phyloP scores from a whole-genome alignment of 257 asterid genomes.

The Solanum paucissectum region DNA sequence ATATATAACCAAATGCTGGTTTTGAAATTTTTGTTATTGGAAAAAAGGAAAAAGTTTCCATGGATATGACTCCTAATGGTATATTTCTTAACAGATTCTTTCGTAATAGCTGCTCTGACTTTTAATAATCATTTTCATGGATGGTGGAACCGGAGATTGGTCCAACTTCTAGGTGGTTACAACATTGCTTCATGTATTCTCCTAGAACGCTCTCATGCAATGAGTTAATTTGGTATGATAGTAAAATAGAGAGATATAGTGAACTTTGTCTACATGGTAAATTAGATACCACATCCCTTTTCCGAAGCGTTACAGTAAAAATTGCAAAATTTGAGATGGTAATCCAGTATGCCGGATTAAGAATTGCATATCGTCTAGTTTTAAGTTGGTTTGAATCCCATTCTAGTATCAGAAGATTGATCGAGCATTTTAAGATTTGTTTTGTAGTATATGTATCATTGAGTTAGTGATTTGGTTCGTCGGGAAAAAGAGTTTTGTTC shows the following conservation, averaged over 20 bases:
- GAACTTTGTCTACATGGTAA: not conserved
- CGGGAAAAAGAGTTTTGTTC: not conserved
- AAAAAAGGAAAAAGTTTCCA: not conserved
- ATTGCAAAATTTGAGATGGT: not conserved
- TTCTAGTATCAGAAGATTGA: not conserved
- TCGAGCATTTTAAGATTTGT: not conserved
- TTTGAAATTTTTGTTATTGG: not conserved
- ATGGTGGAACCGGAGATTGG: not conserved
- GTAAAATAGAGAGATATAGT: not conserved
- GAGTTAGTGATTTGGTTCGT: not conserved
- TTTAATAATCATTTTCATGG: not conserved
- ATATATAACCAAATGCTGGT: not conserved
- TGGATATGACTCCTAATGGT: not conserved
- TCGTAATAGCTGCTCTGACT: not conserved
- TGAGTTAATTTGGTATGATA: not conserved
- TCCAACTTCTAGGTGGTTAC: not conserved
- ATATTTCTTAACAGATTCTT: not conserved
- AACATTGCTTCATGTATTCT: not conserved
- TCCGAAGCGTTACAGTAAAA: not conserved
- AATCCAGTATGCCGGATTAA: not conserved
- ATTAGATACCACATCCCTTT: not conserved
- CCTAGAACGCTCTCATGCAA: not conserved
- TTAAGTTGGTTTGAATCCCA: not conserved
- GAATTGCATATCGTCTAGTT: not conserved
- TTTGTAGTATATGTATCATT: not conserved